phyloP scores from a whole-genome alignment of 2,329 filamentous ascomycete species.

The Colletotrichum plurivorum region DNA sequence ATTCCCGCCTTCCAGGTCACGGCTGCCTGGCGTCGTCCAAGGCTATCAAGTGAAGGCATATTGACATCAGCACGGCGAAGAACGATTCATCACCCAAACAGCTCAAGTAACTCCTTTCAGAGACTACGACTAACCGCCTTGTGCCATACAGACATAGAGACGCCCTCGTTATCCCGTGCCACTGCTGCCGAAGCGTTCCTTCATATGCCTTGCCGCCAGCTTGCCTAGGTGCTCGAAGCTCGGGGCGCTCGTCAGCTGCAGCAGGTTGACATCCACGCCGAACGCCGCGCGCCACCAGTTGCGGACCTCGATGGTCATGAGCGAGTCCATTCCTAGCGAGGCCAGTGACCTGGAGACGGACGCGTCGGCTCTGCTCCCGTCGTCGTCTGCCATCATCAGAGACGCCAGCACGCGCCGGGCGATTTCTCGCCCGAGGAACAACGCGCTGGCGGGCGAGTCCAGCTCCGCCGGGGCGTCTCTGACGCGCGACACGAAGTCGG shows the following conservation, averaged over 20 bases:
- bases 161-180: not conserved
- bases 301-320: slow-evolving; percentile 43
- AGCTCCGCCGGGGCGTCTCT: not conserved
- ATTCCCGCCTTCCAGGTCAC: too few species aligned
- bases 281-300: slow-evolving; percentile 42
- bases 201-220: not conserved
- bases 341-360: slow-evolving; percentile 5
- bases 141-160: too few species aligned
- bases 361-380: slow-evolving; percentile 15
- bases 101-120: too few species aligned
- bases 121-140: too few species aligned
- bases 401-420: slow-evolving; percentile 39
- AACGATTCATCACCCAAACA: too few species aligned
- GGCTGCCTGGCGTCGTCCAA: too few species aligned
- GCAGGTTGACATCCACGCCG: slow-evolving; percentile 39
- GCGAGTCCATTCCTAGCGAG: slow-evolving; percentile 41
- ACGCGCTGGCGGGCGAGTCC: not conserved
- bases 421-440: slow-evolving; percentile 25
- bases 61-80: too few species aligned
- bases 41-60: too few species aligned
- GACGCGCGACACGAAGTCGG: not conserved
- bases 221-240: not conserved
- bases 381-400: slow-evolving; percentile 40
- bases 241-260: too few species aligned
- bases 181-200: not conserved